Evolutionary conservation across 2,329 filamentous ascomycete genomes (phyloP), one percentile per base, ranked within the genome.

Genomic region (Aspergillus udagawae): DNA sequence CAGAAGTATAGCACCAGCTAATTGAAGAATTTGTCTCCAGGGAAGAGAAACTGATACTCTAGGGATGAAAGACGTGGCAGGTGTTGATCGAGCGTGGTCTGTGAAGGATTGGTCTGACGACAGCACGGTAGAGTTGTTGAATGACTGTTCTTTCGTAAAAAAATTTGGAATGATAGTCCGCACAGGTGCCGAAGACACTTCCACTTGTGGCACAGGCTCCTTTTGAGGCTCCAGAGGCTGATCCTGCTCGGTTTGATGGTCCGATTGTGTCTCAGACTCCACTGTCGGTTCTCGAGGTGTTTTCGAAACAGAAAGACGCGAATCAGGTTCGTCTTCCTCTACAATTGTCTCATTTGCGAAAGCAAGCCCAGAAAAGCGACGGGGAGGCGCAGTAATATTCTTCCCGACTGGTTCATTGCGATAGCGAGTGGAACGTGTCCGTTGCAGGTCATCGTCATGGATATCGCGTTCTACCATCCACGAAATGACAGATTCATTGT

Each of bases 331-430:
- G 10, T 68, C 67, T 4, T 71, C 68, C 53, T 74, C 68, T n/a
- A 67, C 52, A 42, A 69, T 71, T 14, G 64, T 63, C 21, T 69
- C 63, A 12, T 66, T 62, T 32, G 61, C 54, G 42, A 69, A 69
- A 14, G 67, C 64, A n/a, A 71, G 57, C 0, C 70, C 70, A 1
- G 69, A 73, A 42, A 70, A 60, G 3, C 73, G 70, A 50, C 72
- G 70, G 48, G 73, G 73, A 0, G 73, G 72, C 6, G 69, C 69
- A 10, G 67, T 70, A 23, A 75, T 74, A 44, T 71, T 74, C 49
- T 61, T 64, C 1, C 71, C 70, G 25, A 65, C 65, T 3, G 58
- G 53, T 20, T 63, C 63, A 17, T 62, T 57, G 20, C 56, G 60
- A 53, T 62, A 65, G 45, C 59, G 62, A 50, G 63, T 63, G 21